Conservation (phyloP, 805 yeast species). For the Tetrapisispora pingtungensis region DNA sequence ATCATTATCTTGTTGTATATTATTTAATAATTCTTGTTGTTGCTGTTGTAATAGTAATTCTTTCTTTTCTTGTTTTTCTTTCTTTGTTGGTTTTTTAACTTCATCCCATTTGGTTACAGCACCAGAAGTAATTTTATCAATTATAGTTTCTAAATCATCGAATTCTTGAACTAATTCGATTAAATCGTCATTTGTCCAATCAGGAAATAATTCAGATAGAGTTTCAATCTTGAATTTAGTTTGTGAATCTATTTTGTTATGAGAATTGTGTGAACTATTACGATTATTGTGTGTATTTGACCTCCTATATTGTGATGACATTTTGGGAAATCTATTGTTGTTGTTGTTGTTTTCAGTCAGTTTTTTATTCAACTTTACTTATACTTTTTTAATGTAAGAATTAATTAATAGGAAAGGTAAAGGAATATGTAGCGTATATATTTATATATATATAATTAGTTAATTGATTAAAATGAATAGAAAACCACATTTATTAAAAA, state of each 20-base stretch:
- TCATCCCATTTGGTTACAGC: constrained; percentile 91
- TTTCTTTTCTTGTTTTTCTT: constrained; percentile 36
- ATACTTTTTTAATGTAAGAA: no score
- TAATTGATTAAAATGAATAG: no score
- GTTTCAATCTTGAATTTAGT: constrained; percentile 38
- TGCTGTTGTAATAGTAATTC: constrained; percentile 13
- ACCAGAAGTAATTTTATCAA: constrained; percentile 83
- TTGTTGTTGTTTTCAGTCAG: no score
- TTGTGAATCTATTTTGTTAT: constrained; percentile 24
- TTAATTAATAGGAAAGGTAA: no score
- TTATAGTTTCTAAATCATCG: constrained; percentile 66
- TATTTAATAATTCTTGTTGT: constrained; percentile 9
- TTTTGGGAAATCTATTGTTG: constrained; percentile 2
- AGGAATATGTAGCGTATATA: no score
- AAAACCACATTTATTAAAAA: no score
- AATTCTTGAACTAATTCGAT: constrained; percentile 65
- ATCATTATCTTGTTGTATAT: constrained; percentile 2
- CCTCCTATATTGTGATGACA: constrained; percentile 21
- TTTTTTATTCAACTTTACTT: no score
- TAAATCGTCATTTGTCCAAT: constrained; percentile 85
- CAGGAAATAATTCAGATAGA: constrained; percentile 82
- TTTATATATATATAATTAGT: no score
- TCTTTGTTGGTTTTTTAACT: constrained; percentile 58
- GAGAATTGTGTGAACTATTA: constrained; percentile 1
- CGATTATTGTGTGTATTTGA: constrained; percentile 8